Evolutionary conservation across 768 basidiomycete genomes (phyloP).

Genomic region (Russula ochroleuca): DNA sequence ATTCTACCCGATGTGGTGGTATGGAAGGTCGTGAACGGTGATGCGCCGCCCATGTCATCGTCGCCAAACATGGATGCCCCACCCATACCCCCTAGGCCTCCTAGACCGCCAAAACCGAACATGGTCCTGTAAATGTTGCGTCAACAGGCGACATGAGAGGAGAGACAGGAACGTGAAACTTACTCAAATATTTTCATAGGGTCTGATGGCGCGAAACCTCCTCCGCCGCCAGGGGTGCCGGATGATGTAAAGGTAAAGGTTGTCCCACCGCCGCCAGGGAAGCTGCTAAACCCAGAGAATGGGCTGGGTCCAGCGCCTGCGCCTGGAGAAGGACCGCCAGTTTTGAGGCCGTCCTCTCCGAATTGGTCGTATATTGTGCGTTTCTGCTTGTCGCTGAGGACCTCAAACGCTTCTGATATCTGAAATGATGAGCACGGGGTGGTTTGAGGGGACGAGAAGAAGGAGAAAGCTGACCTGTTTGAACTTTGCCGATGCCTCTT

Average conservation of each 20-base stretch:
- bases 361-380: conserved; percentile 87
- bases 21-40: conserved; percentile 34
- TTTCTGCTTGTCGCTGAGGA: conserved; percentile 83
- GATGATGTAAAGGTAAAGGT: conserved; percentile 52
- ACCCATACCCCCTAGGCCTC: conserved; percentile 37
- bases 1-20: conserved; percentile 54
- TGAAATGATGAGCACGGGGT: conserved; percentile 33
- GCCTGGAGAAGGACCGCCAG: conserved; percentile 53
- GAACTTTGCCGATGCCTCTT: conserved; percentile 84
- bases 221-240: conserved; percentile 29
- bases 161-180: conserved; percentile 34
- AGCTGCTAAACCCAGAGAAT: conserved; percentile 37
- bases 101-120: conserved; percentile 41
- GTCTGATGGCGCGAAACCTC: conserved; percentile 72
- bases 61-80: conserved; percentile 32
- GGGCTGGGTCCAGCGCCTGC: conserved; percentile 42
- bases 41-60: conserved; percentile 45
- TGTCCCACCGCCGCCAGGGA: conserved; percentile 45
- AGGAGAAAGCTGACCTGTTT: conserved; percentile 60
- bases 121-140: conserved; percentile 46
- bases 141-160: neutral
- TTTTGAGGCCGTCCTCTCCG: conserved; percentile 92
- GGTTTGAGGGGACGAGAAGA: neutral
- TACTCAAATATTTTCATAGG: conserved; percentile 88
- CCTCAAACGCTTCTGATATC: conserved; percentile 96